phyloP scores from a whole-genome alignment of 306 rosid genomes.

The Morella rubra region DNA sequence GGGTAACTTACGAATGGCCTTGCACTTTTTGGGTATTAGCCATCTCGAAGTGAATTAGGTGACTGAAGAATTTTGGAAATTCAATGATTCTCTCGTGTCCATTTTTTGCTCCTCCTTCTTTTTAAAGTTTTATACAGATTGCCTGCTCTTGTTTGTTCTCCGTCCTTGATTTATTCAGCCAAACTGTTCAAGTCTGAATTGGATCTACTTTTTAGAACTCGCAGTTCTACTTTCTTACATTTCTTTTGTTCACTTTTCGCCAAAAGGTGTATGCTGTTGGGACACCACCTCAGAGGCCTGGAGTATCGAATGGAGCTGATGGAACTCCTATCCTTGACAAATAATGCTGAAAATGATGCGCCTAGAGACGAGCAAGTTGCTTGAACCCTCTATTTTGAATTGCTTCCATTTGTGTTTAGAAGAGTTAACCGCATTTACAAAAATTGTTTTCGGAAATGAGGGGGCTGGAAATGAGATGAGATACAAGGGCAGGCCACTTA shows the following conservation, averaged over 20 bases:
- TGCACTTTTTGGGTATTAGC: neutral
- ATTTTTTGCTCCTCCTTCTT: neutral
- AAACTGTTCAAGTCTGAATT: neutral
- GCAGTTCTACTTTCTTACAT: neutral
- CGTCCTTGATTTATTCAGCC: neutral
- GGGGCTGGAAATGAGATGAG: conserved; percentile 1
- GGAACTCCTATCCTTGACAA: conserved; percentile 62
- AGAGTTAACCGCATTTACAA: conserved; percentile 8
- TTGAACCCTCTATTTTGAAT: conserved; percentile 35
- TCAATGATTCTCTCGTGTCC: neutral
- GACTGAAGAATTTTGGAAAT: neutral
- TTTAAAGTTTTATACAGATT: neutral
- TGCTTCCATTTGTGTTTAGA: conserved; percentile 37
- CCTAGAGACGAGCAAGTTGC: conserved; percentile 39
- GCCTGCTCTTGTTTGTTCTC: neutral
- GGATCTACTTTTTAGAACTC: neutral
- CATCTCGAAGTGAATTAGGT: neutral
- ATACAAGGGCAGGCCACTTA: neutral
- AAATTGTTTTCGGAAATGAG: neutral
- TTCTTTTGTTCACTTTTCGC: neutral
- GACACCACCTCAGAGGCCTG: conserved; percentile 87
- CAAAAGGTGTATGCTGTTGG: conserved; percentile 87
- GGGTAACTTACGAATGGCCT: neutral
- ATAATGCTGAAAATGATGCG: conserved; percentile 40
- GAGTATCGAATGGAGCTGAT: conserved; percentile 81